These are phyloP conservation scores for Nakaseomyces uthaithaninus DNA, from an alignment of 1,139 yeast species.

Conservation along the genomic window DNA sequence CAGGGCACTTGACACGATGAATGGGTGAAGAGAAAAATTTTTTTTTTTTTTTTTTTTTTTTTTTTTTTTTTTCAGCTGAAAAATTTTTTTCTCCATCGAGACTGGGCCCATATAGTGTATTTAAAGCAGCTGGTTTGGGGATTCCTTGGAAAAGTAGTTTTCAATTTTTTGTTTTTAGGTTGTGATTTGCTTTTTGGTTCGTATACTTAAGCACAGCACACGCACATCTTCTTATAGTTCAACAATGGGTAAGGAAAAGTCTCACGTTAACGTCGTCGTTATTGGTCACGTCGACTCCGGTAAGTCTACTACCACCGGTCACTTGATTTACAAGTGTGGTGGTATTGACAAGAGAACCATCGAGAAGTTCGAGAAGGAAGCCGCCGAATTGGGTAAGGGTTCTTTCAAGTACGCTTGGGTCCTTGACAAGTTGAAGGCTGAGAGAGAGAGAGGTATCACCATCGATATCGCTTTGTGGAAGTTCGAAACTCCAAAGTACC, in stretches of 20 bases:
- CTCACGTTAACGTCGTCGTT: constrained; percentile 96
- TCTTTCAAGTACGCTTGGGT: constrained; percentile 99
- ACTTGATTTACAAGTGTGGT: constrained; percentile 91
- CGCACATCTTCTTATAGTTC: constrained; percentile 1
- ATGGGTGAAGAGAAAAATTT: no score
- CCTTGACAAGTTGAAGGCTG: constrained; percentile 93
- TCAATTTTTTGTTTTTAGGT: not conserved
- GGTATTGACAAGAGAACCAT: constrained; percentile 95
- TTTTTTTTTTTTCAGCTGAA: constrained; percentile 5
- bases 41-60: no score
- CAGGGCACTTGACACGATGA: no score
- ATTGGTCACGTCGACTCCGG: constrained; percentile 99
- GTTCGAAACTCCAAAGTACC: constrained; percentile 92
- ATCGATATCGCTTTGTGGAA: constrained; percentile 92
- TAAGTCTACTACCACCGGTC: constrained; percentile 98
- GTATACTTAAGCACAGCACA: not conserved
- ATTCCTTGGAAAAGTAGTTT: constrained; percentile 2
- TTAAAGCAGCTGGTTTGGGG: no score
- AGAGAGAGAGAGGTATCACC: constrained; percentile 97
- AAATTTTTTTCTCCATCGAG: constrained; percentile 7
- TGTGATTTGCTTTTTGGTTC: not conserved
- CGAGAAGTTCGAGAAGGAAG: constrained; percentile 98
- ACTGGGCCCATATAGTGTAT: no score
- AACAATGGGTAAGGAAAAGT: constrained; percentile 71
- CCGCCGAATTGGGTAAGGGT: constrained; percentile 97